Evolutionary conservation across 108 stramenopile species (phyloP), one percentile per base, ranked within the genome.

Genomic region (Nannochloropsis granulata): DNA sequence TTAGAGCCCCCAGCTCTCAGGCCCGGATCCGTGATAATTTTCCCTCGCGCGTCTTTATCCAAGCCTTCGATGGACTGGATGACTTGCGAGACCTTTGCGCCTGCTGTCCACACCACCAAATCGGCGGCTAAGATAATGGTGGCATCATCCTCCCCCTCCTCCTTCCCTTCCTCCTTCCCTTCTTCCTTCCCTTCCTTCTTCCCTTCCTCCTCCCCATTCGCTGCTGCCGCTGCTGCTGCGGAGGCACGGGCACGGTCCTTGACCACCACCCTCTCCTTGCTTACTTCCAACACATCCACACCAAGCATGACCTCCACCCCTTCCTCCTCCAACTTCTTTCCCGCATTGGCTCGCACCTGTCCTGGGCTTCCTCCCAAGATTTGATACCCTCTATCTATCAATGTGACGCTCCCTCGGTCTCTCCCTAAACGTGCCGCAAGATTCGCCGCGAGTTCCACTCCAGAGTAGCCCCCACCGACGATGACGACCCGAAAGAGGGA

Each of bases 391-490:
- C 85, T 23, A 8, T 82, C 44, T 12, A 85, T 24, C n/a, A 85
- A n/a, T 11, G 25, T 43, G 81, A n/a, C 78, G n/a, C 42, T 13
- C 23, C 23, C n/a, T 21, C 19, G 14, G 80, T 78, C 42, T 9
- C 83, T 21, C 12, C 82, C 87, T 12, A 88, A 44, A 19, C 43
- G n/a, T 25, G 78, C 82, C 21, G 84, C 88, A 8, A 93, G 79
- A 44, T 88, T 92, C n/a, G 90, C 84, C 43, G 94, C 91, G 45
- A 94, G 85, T 87, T 95, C 94, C 10, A 95, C 93, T 79, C 94
- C 94, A 21, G 92, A 91, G 82, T 93, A 94, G n/a, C 94, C 92
- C 43, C 93, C 94, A 44, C 94, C 94, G 13, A 95, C 92, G 44
- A 95, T 84, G 2, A 91, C 94, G 42, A 93, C 89, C 19, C 83